Percentiles rank a stretch among this genome's conserved stretches.
phyloP scores from a whole-genome alignment of 108 stramenopile genomes.

The Cyclotella cryptica region DNA sequence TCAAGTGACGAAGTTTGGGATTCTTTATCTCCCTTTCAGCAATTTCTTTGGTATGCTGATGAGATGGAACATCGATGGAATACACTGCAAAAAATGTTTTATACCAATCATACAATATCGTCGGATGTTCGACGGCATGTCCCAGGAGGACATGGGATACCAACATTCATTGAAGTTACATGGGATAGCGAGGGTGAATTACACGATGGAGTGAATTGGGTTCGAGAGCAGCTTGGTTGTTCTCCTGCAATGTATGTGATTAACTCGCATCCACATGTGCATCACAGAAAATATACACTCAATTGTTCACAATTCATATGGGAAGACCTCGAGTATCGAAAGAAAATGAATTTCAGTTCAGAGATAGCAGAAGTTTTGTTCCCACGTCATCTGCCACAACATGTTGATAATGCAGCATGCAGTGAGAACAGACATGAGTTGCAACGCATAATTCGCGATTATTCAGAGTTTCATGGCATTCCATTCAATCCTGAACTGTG shows the following conservation, averaged over 20 bases:
- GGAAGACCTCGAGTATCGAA: constrained; percentile 25
- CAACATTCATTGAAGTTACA: constrained; percentile 22
- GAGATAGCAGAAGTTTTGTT: constrained; percentile 3
- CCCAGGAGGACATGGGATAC: not conserved
- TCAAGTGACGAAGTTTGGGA: constrained; percentile 20
- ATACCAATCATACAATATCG: not conserved
- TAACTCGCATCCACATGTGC: constrained; percentile 20
- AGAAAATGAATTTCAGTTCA: constrained; percentile 11
- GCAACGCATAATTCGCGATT: not conserved
- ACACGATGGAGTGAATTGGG: not conserved
- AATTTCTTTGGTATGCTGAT: constrained; percentile 29
- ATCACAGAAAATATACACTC: constrained; percentile 1
- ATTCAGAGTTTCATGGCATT: not conserved
- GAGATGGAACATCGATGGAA: constrained; percentile 37
- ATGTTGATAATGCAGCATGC: constrained; percentile 26
- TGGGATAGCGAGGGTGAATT: constrained; percentile 23
- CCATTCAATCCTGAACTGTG: not conserved
- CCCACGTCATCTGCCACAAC: constrained; percentile 15
- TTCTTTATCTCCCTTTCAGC: constrained; percentile 11
- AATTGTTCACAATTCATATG: constrained; percentile 15
- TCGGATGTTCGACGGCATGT: not conserved
- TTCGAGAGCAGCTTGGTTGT: constrained; percentile 16
- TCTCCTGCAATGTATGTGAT: constrained; percentile 3
- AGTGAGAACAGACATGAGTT: constrained; percentile 6
- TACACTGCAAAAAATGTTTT: constrained; percentile 7